A percentile compares a stretch with the other conserved stretches of the same genome.
phyloP scores from a whole-genome alignment of 768 basidiomycete genomes.

The Peribolospora baueri region DNA sequence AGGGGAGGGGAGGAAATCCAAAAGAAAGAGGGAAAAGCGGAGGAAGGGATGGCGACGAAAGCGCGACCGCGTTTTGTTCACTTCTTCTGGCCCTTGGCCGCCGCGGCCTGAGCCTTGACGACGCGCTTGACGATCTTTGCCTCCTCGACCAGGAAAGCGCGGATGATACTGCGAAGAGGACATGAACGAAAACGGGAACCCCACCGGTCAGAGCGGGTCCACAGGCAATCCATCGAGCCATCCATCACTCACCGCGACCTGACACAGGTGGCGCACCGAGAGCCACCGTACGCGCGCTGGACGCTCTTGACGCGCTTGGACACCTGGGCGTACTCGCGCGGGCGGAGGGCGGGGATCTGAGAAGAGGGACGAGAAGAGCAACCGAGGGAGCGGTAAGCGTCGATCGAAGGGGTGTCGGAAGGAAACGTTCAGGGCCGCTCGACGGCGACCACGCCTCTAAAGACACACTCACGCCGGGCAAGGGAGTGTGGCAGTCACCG shows the following conservation, averaged over 20 bases:
- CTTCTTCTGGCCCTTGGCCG: too few species aligned
- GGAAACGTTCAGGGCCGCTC: not conserved
- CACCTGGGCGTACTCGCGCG: constrained; percentile 80
- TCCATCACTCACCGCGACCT: constrained; percentile 53
- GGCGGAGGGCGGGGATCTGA: constrained; percentile 83
- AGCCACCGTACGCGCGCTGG: constrained; percentile 86
- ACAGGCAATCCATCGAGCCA: too few species aligned
- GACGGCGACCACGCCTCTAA: not conserved
- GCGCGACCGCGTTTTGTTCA: too few species aligned
- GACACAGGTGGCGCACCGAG: constrained; percentile 84
- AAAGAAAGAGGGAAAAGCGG: too few species aligned
- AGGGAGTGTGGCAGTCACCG: constrained; percentile 86
- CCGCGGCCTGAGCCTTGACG: constrained; percentile 53
- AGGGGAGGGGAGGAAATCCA: too few species aligned
- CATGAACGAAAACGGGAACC: not conserved
- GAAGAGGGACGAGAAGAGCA: not conserved
- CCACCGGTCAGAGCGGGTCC: not conserved
- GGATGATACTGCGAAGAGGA: constrained; percentile 45
- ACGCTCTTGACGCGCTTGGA: constrained; percentile 97
- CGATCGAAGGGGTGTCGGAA: not conserved
- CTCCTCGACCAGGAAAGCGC: constrained; percentile 97
- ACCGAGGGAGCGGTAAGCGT: too few species aligned
- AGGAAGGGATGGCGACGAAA: too few species aligned
- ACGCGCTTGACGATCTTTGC: constrained; percentile 99
- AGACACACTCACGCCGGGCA: constrained; percentile 56